Base-by-base conservation (phyloP, 441 rosid genomes). In the Croton laevigatus region DNA sequence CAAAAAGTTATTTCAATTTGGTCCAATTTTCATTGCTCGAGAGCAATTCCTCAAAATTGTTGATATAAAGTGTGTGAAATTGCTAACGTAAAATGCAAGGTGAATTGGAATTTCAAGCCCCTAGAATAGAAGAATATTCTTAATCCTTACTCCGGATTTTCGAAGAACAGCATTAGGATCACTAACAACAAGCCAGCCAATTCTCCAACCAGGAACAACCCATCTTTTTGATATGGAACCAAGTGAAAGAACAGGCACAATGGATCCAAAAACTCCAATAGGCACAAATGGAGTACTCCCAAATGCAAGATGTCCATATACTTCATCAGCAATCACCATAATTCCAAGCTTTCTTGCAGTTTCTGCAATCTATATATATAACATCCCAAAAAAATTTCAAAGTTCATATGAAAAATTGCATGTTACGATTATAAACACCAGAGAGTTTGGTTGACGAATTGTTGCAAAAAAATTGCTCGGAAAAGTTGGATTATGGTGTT, bases 201-300 rank as follows among this genome's bases (percentile, higher is more conserved):
- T 71, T 69, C 88, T 77, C 93, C 91, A 90, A 36, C 92, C 86
- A 17, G 91, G 91, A 60, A 89, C 91, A 53, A 85, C 48, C 91
- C 92, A 91, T 76, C 92, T 85, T 83, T 92, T 88, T 0, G 91
- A 89, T 60, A 88, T 62, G 23, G 92, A 85, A 0, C 93, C 91
- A 17, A 86, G 70, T 6, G 91, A 88, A 22, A 92, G 16, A 11
- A 89, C 80, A 6, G 94, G 93, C 59, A 66, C 85, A 68, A 81
- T 76, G 3, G 88, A 81, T 52, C 82, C 87, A 52, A 89, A 86
- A 12, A 53, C 76, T 32, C 87, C 91, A 89, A 85, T 88, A 1
- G 93, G 89, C 42, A 85, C 80, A 74, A 82, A 87, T 8, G 90
- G 85, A 0, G 53, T 81, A 36, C 71, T 71, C 59, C 97, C 88